Conservation (phyloP, 2,329 filamentous ascomycete genomes). For the Cladosporium sp. region DNA sequence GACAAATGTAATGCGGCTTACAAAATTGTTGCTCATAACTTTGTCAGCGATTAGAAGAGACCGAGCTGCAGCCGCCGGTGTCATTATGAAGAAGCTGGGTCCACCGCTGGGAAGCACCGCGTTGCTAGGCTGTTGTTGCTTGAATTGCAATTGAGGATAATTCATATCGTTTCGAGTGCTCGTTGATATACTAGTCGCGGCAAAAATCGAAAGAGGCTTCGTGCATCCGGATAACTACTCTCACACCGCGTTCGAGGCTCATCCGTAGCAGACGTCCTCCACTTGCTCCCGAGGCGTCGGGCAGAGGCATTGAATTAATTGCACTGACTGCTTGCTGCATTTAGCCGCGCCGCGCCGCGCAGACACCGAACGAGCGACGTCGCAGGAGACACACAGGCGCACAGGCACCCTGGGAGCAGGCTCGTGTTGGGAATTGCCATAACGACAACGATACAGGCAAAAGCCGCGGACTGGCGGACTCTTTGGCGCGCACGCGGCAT, state of each 20-base stretch:
- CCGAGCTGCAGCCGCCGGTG: constrained; percentile 20
- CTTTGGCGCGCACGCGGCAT: neutral
- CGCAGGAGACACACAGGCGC: constrained; percentile 6
- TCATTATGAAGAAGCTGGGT: constrained; percentile 15
- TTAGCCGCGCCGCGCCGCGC: constrained; percentile 21
- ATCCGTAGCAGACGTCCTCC: neutral
- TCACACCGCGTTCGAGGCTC: constrained; percentile 1
- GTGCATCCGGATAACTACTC: neutral
- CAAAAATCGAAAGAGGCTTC: neutral
- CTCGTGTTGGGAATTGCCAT: constrained; percentile 11
- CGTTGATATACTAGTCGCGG: neutral
- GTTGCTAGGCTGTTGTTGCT: constrained; percentile 9
- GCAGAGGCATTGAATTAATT: neutral
- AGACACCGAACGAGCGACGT: constrained; percentile 15
- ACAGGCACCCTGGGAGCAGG: neutral
- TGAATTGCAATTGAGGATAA: neutral
- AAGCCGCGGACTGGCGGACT: constrained; percentile 8
- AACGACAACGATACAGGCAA: constrained; percentile 17
- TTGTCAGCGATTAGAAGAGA: constrained; percentile 21
- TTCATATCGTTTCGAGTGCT: neutral
- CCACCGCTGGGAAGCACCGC: constrained; percentile 6
- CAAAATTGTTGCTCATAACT: constrained; percentile 7
- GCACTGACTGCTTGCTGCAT: neutral
- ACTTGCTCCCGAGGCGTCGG: constrained; percentile 7
- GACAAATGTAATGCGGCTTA: neutral